Evolutionary conservation across 495 filamentous ascomycete genomes (phyloP).

Genomic region (Annulohypoxylon nitens): DNA sequence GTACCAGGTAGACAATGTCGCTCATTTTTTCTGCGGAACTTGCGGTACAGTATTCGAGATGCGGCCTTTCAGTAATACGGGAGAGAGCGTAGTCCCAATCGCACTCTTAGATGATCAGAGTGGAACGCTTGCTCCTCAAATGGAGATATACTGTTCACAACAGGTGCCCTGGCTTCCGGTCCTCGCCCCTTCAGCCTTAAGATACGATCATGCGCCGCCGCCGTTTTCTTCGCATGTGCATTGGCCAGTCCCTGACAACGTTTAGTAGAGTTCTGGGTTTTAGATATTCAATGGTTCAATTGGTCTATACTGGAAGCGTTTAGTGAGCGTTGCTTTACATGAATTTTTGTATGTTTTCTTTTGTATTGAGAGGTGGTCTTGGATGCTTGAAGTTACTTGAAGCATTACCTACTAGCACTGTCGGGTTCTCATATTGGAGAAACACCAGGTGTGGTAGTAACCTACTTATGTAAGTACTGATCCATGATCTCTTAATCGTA

Average conservation of each 20-base stretch:
- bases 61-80: too few species aligned
- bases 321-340: constrained; percentile 1
- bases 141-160: constrained; percentile 4
- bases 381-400: constrained; percentile 1
- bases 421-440: constrained; percentile 8
- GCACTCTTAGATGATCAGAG: constrained; percentile 17
- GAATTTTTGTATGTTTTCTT: neutral
- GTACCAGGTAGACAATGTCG: neutral
- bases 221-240: neutral
- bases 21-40: neutral
- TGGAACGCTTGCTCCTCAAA: constrained; percentile 4
- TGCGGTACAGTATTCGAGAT: neutral
- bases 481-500: neutral
- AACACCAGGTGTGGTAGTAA: constrained; percentile 30
- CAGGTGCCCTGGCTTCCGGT: neutral
- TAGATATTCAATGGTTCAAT: neutral
- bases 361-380: neutral
- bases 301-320: neutral
- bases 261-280: neutral
- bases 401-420: constrained; percentile 9
- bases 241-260: neutral
- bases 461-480: neutral
- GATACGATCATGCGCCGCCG: neutral
- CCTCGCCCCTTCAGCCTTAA: neutral
- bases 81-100: neutral